phyloP scores from a whole-genome alignment of 768 basidiomycete genomes.

The Filobasidium wieringae region DNA sequence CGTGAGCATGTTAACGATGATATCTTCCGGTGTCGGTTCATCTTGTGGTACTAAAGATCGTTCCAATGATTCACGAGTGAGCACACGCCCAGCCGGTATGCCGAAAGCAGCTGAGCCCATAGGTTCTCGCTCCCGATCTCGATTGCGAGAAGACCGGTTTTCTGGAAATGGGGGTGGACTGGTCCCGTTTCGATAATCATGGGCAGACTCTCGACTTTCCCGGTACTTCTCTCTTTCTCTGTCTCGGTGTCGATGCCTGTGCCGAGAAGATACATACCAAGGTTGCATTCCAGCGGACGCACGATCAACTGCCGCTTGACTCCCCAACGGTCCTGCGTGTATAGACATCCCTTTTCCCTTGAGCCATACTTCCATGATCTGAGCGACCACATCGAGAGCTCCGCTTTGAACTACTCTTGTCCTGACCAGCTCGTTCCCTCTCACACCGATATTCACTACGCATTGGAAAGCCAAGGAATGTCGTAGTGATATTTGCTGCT shows the following conservation, averaged over 20 bases:
- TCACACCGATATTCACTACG: constrained; percentile 90
- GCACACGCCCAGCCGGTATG: background rate
- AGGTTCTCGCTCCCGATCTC: background rate
- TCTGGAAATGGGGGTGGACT: background rate
- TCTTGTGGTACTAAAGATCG: background rate
- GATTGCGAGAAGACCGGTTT: background rate
- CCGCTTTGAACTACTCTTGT: constrained; percentile 89
- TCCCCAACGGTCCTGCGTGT: constrained; percentile 64
- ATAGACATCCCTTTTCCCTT: constrained; percentile 77
- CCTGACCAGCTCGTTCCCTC: constrained; percentile 84
- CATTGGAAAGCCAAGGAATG: constrained; percentile 89
- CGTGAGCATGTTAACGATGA: background rate
- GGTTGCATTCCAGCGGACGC: constrained; percentile 5
- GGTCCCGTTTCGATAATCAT: background rate
- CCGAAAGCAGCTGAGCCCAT: background rate
- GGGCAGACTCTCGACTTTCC: background rate
- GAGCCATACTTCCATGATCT: constrained; percentile 85
- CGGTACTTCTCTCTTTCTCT: constrained; percentile 9
- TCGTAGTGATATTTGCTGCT: constrained; percentile 31
- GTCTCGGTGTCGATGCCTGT: background rate
- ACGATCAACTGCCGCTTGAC: constrained; percentile 35
- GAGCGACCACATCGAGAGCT: constrained; percentile 82
- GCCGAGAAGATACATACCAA: background rate
- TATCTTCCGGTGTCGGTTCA: background rate
- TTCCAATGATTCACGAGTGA: background rate